Evolutionary conservation across 495 filamentous ascomycete genomes (phyloP).

Genomic region (Talaromyces liani): DNA sequence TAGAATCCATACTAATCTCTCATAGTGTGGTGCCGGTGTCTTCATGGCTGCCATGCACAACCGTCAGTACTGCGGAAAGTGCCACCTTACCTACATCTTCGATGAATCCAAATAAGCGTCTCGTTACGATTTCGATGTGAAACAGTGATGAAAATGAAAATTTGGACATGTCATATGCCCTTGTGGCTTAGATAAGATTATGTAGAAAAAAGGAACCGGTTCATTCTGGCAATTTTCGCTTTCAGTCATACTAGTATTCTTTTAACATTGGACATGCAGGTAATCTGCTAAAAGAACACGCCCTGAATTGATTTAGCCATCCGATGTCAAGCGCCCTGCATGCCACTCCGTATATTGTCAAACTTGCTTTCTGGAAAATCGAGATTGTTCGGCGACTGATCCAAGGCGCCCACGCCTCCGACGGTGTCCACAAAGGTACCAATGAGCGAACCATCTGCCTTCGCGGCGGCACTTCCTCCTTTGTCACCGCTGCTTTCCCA

Average conservation of each 20-base stretch:
- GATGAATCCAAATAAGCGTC: constrained; percentile 63
- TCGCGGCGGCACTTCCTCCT: constrained; percentile 30
- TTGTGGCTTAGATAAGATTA: constrained; percentile 10
- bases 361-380: constrained; percentile 70
- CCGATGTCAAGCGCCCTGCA: constrained; percentile 4
- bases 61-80: constrained; percentile 98
- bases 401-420: constrained; percentile 43
- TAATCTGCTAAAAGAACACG: background rate
- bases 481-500: constrained; percentile 88
- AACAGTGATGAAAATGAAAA: constrained; percentile 13
- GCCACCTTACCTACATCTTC: constrained; percentile 99
- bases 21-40: constrained; percentile 94
- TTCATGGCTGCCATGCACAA: constrained; percentile 99
- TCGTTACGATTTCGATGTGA: constrained; percentile 17
- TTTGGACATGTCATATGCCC: constrained; percentile 18
- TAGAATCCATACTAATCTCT: constrained; percentile 16
- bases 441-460: constrained; percentile 54
- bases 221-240: background rate
- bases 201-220: constrained; percentile 6
- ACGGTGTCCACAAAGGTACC: constrained; percentile 45
- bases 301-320: background rate
- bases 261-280: background rate
- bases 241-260: background rate
- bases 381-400: constrained; percentile 59
- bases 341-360: constrained; percentile 59